Base-by-base conservation (phyloP, 148 eudicot species). In the Polygonum maritimum region DNA sequence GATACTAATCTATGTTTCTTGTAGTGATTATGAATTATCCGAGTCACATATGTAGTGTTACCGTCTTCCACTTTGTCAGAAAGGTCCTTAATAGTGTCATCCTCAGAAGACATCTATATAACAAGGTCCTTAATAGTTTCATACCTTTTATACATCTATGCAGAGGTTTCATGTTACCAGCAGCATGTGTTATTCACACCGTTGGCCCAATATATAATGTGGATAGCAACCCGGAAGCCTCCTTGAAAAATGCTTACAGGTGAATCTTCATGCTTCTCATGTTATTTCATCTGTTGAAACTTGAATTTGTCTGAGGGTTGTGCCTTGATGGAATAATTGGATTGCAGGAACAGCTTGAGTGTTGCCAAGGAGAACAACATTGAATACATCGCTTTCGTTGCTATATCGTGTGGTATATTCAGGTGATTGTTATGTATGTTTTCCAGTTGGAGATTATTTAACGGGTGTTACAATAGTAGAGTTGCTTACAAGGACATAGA, bases 161-260 rank as follows among this genome's bases (percentile, higher is more conserved):
- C 93, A 94, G 98, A 55, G 98, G 96, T 58, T 95, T 92, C 79
- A 86, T 83, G 54, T 81, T 95, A 81, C 94, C 94, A 69, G 96
- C 90, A 65, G 85, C 97, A 51, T 85, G 92, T 87, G 96, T 95
- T 19, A 90, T 95, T 78, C 98, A 95, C 83, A 90, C 98, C 40
- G 98, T 92, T 84, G 98, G 97, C 21, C 98, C 98, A 21, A 86
- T 90, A 75, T 95, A 90, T 72, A 88, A 89, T 76, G 77, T 13
- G 44, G 86, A 84, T 71, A 73, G 76, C 63, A 81, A 92, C 62
- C 90, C 97, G 40, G 84, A 84, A 81, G 86, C 82, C 78, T 86
- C 82, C 54, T 83, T 95, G 84, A 87, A 78, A 75, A 89, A 83
- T 77, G 89, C 98, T 21, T 90, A 95, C 79, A 85, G 87, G 98